phyloP scores from a whole-genome alignment of 2,329 filamentous ascomycete species.

The Metarhizium humberi region DNA sequence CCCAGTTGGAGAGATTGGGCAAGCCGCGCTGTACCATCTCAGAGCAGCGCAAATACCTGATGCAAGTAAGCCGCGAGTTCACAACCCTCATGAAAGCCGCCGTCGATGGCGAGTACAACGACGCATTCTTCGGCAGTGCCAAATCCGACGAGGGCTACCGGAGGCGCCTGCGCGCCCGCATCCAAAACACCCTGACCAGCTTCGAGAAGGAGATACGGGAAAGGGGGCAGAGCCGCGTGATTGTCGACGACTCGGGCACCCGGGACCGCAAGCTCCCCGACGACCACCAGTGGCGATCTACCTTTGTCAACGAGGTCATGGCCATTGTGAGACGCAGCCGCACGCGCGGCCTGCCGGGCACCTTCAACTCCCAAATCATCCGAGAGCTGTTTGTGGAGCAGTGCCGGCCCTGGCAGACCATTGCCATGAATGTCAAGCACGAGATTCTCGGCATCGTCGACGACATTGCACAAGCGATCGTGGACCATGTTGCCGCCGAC shows the following conservation, averaged over 20 bases:
- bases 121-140: slow-evolving; percentile 36
- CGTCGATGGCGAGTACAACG: slow-evolving; percentile 40
- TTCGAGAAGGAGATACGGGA: slow-evolving; percentile 43
- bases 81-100: slow-evolving; percentile 34
- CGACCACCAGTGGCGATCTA: not conserved
- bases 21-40: slow-evolving; percentile 28
- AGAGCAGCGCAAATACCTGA: slow-evolving; percentile 40
- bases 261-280: not conserved
- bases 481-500: slow-evolving; percentile 9
- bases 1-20: slow-evolving; percentile 37
- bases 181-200: slow-evolving; percentile 31
- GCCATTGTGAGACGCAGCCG: slow-evolving; percentile 12
- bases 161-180: slow-evolving; percentile 41
- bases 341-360: slow-evolving; percentile 48
- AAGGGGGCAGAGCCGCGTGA: slow-evolving; percentile 15
- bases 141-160: slow-evolving; percentile 21
- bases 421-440: slow-evolving; percentile 21
- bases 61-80: slow-evolving; percentile 34
- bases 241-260: slow-evolving; percentile 13
- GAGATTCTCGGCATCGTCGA: slow-evolving; percentile 7
- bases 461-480: slow-evolving; percentile 4
- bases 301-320: slow-evolving; percentile 13
- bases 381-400: slow-evolving; percentile 52
- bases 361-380: slow-evolving; percentile 50
- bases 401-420: slow-evolving; percentile 40